A percentile compares a stretch with the other conserved stretches of the same genome.
Evolutionary conservation across 805 yeast species (phyloP).

Genomic region (Yamadazyma laniorum): DNA sequence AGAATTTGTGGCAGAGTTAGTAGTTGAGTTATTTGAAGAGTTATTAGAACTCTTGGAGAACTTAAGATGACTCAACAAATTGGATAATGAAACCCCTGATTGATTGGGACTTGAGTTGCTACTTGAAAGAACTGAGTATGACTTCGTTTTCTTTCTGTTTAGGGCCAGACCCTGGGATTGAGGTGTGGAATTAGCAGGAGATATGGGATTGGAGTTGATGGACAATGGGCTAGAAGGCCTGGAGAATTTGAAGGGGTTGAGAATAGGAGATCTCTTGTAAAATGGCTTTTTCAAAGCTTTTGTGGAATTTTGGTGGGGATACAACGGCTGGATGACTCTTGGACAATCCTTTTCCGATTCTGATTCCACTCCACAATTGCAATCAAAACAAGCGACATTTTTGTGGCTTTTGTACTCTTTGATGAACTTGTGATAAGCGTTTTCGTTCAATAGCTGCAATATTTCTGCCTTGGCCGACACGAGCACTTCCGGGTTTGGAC

Average conservation of each 20-base stretch:
- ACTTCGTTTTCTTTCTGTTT: constrained; percentile 8
- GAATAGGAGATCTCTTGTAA: constrained; percentile 7
- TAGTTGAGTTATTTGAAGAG: constrained; percentile 1
- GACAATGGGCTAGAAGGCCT: constrained; percentile 9
- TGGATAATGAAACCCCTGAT: constrained; percentile 12
- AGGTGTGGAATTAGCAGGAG: constrained; percentile 8
- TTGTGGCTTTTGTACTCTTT: constrained; percentile 12
- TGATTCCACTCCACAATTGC: constrained; percentile 6
- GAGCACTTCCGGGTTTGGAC: constrained; percentile 28
- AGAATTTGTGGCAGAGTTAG: constrained; percentile 7
- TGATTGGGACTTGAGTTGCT: constrained; percentile 5
- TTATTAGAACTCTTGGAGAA: constrained; percentile 1
- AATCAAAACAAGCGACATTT: constrained; percentile 3
- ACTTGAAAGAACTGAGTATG: constrained; percentile 9
- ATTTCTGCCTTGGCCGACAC: constrained; percentile 30
- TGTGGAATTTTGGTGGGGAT: not conserved
- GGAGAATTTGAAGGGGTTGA: constrained; percentile 5
- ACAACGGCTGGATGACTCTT: not conserved
- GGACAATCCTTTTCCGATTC: not conserved
- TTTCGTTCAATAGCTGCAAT: constrained; percentile 33
- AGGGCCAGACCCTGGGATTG: not conserved
- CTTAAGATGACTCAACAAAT: constrained; percentile 18
- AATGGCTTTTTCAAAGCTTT: constrained; percentile 3
- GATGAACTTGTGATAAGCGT: constrained; percentile 25
- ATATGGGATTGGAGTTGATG: constrained; percentile 7